A percentile compares a stretch with the other conserved stretches of the same genome.
phyloP scores from a whole-genome alignment of 805 yeast genomes.

The Lipomyces chichibuensis region DNA sequence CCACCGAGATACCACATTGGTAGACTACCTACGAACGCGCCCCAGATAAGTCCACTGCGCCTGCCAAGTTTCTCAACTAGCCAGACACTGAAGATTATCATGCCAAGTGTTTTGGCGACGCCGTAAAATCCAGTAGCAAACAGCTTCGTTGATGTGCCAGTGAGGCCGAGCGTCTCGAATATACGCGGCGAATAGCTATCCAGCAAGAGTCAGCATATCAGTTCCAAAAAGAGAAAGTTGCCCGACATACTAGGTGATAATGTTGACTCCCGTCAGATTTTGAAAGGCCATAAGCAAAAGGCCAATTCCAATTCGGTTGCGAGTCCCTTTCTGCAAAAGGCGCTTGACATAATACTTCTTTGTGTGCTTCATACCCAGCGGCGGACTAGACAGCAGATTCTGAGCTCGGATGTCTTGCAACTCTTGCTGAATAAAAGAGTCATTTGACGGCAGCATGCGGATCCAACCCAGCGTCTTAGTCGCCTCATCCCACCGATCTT shows the following conservation, averaged over 20 bases:
- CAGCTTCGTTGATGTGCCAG: slow-evolving; percentile 52
- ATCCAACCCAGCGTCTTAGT: slow-evolving; percentile 48
- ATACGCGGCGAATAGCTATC: slow-evolving; percentile 54
- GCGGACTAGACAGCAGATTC: not conserved
- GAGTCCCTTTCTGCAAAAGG: slow-evolving; percentile 19
- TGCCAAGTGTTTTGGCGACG: slow-evolving; percentile 56
- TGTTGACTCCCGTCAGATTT: slow-evolving; percentile 69
- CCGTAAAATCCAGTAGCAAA: slow-evolving; percentile 51
- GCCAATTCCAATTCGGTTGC: slow-evolving; percentile 58
- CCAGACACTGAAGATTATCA: slow-evolving; percentile 78
- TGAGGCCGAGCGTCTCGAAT: slow-evolving; percentile 52
- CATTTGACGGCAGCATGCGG: slow-evolving; percentile 48
- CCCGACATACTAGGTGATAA: not conserved
- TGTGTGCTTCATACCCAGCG: slow-evolving; percentile 2
- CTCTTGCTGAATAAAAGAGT: slow-evolving; percentile 53
- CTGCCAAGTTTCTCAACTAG: slow-evolving; percentile 77
- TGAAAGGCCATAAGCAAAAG: slow-evolving; percentile 73
- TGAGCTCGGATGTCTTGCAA: slow-evolving; percentile 52
- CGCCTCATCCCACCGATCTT: slow-evolving; percentile 55
- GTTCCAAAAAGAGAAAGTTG: not conserved
- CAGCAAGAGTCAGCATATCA: slow-evolving; percentile 1
- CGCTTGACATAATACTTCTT: not conserved
- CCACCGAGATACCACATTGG: slow-evolving; percentile 38
- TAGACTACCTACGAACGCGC: slow-evolving; percentile 63
- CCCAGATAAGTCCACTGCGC: slow-evolving; percentile 60